These are phyloP conservation scores for Extremus antarcticus DNA, from an alignment of 495 filamentous ascomycete species.

Conservation along the genomic window DNA sequence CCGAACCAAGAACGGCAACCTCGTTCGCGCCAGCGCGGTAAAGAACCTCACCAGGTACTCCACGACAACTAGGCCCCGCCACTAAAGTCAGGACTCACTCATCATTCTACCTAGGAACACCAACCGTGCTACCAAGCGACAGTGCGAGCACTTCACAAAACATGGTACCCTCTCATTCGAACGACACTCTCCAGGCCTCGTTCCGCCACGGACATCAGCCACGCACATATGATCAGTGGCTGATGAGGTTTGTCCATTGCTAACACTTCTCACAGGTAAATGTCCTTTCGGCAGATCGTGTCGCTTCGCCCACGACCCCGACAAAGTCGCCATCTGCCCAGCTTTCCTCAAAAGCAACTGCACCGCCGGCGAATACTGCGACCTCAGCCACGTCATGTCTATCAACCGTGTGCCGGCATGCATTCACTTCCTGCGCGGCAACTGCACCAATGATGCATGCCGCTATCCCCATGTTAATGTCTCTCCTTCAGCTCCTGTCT, in stretches of 20 bases:
- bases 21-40: conserved; percentile 64
- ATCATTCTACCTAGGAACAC: neutral
- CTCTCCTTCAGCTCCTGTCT: conserved; percentile 71
- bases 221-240: conserved; percentile 18
- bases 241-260: conserved; percentile 5
- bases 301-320: conserved; percentile 72
- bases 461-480: conserved; percentile 82
- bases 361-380: conserved; percentile 67
- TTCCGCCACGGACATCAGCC: neutral
- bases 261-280: conserved; percentile 46
- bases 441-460: conserved; percentile 80
- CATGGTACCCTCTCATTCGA: conserved; percentile 60
- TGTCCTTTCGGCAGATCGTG: conserved; percentile 73
- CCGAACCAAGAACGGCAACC: conserved; percentile 83
- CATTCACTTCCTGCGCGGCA: conserved; percentile 80
- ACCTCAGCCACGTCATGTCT: conserved; percentile 83
- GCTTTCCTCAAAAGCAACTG: conserved; percentile 73
- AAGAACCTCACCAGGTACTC: conserved; percentile 49
- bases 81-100: neutral
- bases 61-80: neutral
- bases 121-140: conserved; percentile 50
- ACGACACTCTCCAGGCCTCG: neutral
- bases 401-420: conserved; percentile 80
- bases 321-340: conserved; percentile 86
- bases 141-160: conserved; percentile 85